phyloP scores from a whole-genome alignment of 1,284 basidiomycete genomes.

The Rhodotorula mucilaginosa region DNA sequence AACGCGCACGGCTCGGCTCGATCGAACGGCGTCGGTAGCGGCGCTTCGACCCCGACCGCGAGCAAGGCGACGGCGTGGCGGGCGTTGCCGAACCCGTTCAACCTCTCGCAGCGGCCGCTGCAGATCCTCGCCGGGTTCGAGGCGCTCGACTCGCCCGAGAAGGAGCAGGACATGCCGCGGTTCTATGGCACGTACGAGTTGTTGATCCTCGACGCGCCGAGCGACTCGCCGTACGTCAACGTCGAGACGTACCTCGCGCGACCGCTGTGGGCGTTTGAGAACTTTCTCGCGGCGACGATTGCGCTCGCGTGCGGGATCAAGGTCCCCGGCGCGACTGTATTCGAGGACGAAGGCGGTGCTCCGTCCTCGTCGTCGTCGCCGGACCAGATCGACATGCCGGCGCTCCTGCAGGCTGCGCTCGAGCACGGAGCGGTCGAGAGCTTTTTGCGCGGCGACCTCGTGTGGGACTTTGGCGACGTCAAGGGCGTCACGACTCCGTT shows the following conservation, averaged over 20 bases:
- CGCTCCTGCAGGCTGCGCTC: slow-evolving; percentile 24
- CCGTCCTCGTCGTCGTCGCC: background rate
- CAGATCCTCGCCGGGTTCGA: slow-evolving; percentile 28
- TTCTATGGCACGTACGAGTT: slow-evolving; percentile 31
- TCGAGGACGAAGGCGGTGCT: background rate
- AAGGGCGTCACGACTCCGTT: slow-evolving; percentile 24
- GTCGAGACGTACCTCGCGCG: slow-evolving; percentile 24
- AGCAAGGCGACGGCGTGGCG: slow-evolving; percentile 17
- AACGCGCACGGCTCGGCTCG: slow-evolving; percentile 6
- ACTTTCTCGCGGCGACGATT: slow-evolving; percentile 28
- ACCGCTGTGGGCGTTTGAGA: slow-evolving; percentile 27
- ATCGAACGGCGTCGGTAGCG: slow-evolving; percentile 12
- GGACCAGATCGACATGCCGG: slow-evolving; percentile 18
- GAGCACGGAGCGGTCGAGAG: slow-evolving; percentile 32
- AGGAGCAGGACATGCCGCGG: slow-evolving; percentile 26
- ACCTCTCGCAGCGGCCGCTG: slow-evolving; percentile 16
- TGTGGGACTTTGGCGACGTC: slow-evolving; percentile 34
- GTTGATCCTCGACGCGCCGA: slow-evolving; percentile 34
- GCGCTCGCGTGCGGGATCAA: slow-evolving; percentile 24
- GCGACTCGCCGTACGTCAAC: slow-evolving; percentile 15
- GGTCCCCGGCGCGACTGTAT: slow-evolving; percentile 16
- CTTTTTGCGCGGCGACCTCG: slow-evolving; percentile 29
- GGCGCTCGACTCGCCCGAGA: slow-evolving; percentile 34
- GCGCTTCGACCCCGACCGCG: slow-evolving; percentile 1
- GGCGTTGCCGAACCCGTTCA: slow-evolving; percentile 32